Evolutionary conservation across 805 yeast genomes (phyloP).

Genomic region (Monosporozyma servazzii): DNA sequence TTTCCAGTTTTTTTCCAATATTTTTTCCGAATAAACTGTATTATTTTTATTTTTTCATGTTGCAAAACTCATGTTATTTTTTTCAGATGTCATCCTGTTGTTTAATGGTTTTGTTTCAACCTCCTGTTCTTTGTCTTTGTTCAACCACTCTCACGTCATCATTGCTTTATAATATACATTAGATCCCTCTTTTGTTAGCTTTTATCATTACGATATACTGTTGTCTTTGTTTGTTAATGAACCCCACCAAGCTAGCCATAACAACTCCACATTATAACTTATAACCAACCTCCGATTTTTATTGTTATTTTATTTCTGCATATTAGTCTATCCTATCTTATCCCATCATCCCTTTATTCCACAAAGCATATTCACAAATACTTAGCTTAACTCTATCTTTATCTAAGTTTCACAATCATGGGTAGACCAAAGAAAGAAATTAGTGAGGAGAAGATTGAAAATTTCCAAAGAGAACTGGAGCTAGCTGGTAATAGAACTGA

Average conservation of each 20-base stretch:
- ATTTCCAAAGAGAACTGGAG: slow-evolving; percentile 28
- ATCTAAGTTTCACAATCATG: slow-evolving; percentile 12
- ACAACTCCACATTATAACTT: not conserved
- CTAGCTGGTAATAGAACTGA: slow-evolving; percentile 27
- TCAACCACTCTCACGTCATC: not conserved
- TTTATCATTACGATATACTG: too few relatives aligned
- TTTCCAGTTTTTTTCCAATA: not conserved
- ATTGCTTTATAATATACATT: not conserved
- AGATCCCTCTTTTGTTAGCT: not conserved
- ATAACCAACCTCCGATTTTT: not conserved
- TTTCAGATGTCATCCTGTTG: not conserved
- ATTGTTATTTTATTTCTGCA: too few relatives aligned
- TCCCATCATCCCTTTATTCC: not conserved
- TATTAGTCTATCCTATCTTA: too few relatives aligned
- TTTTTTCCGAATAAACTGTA: not conserved
- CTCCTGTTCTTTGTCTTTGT: not conserved
- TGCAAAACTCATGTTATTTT: not conserved
- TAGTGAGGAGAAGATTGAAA: slow-evolving; percentile 28
- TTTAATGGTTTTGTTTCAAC: not conserved
- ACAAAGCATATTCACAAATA: not conserved
- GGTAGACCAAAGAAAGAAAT: slow-evolving; percentile 31
- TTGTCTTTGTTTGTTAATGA: too few relatives aligned
- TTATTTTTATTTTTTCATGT: not conserved
- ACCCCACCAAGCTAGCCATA: not conserved
- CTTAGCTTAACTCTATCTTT: too few relatives aligned